Evolutionary conservation across 164 flowering plant species (phyloP), one percentile per base, ranked within the genome.

Genomic region (Annona cherimola): DNA sequence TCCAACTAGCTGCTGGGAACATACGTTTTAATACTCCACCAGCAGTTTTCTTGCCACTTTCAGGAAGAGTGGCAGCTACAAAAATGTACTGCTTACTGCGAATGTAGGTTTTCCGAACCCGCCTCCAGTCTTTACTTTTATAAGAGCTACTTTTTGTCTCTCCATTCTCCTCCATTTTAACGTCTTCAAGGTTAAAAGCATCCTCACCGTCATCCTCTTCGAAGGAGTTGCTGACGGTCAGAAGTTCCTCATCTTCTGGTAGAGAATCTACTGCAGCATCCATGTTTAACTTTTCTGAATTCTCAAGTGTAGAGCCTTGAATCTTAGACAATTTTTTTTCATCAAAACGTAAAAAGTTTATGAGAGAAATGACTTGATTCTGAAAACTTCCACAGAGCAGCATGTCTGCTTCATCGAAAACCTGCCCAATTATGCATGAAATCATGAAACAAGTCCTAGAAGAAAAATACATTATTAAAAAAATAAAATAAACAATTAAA

Each of bases 331-430:
- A 74, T 71, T 74, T 79, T 78, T 95, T 95, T 74, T 95, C 99
- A 69, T 95, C 98, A 81, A 86, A 93, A 4, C 98, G 94, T 45
- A 95, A 81, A 95, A 93, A 81, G 82, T 93, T 75, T 80, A 95
- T 88, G 4, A 95, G 89, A 71, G 92, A 95, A 68, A 91, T 85
- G 61, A 95, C 89, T 77, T 95, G 97, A 85, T 95, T 95, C 83
- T 91, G 94, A 64, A 90, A 95, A 73, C 99, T 84, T 43, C 99
- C 98, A 79, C 92, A 90, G 45, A 95, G 89, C 66, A 95, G 85
- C 95, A 95, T 81, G 76, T 91, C 99, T 67, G 98, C 98, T 84
- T 95, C 99, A 85, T 95, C 99, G 82, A 95, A 95, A 46, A 95
- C 99, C 98, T 95, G 85, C 35, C 42, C 71, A 70, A 64, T 8